Base-by-base conservation (phyloP, 1,284 basidiomycete genomes). In the Trichosporon faecale region DNA sequence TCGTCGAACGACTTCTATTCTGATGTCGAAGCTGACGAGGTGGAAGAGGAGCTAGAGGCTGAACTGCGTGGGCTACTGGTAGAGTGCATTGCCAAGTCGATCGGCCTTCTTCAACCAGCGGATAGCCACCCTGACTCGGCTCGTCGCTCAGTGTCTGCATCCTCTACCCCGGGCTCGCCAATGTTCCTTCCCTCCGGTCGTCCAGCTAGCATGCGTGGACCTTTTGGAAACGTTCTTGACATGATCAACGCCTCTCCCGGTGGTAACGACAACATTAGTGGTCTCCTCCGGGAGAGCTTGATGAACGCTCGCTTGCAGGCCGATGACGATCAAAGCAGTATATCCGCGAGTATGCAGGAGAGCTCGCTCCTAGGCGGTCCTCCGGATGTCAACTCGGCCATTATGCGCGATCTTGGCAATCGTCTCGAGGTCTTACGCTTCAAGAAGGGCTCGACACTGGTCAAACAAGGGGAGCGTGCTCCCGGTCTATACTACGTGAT, bases 371-470 rank as follows among this genome's bases (percentile, higher is more conserved):
- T 33, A 0, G 77, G 74, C 3, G 73, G 66, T 9, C 68, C 60
- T 2, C 25, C 44, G 0, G 77, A 76, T 8, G 74, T 75, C 37
- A 77, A 75, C 52, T 46, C 66, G 40, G 75, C 76, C 31, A 73
- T 80, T 4, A 61, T 83, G 88, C 88, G 81, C 88, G 94, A 76
- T 72, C 85, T 98, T 35, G 95, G 98, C 76, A 97, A 97, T 72
- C 93, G 97, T 78, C 92, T 99, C 0, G 96, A 99, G 81, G 95
- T 99, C 69, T 83, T 97, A 57, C 98, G 91, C 82, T 99, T 93
- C 85, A 87, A 92, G 35, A 91, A 93, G 66, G 95, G 95, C 0
- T 91, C 91, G 6, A 90, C 89, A 0, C 84, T 99, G 18, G 95
- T 92, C 14, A 93, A 90, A 78, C 93, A 95, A 6, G 96, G 95